Evolutionary conservation across 495 filamentous ascomycete genomes (phyloP), one percentile per base, ranked within the genome.

Genomic region (Podospora sp.): DNA sequence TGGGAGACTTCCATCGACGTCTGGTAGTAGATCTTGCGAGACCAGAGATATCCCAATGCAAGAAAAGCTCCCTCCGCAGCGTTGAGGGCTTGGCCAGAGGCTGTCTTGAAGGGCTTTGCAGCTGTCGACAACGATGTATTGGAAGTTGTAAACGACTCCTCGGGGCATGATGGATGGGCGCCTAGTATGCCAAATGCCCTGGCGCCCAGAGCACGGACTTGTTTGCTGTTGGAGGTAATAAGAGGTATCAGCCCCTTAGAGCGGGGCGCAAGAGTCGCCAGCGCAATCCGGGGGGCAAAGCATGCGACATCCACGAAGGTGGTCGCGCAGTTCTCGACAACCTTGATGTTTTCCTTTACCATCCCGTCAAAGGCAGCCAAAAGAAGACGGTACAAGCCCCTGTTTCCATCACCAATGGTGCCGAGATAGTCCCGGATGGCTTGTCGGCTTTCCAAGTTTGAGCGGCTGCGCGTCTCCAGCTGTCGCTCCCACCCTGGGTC

Each of bases 401-500:
- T 1, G 18, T 8, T 33, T 14, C 26, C 24, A 20, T 33, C 60
- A 11, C 65, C 53, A 11, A 65, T 71, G 9, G 65, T 63, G 16
- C 70, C 66, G 35, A 89, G 80, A 68, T 87, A 73, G 2, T 36
- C 14, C 4, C 82, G 86, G 12, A 97, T 80, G 1, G 82, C 81
- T 20, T 78, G 66, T 24, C 92, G 86, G 8, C 84, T 86, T 46
- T 81, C 75, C 51, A 87, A 82, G 72, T 92, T 88, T 6, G 88
- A 89, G 14, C 87, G 82, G 21, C 93, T 81, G 0, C 89, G 77
- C 16, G 87, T 83, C 70, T 92, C 91, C 4, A 97, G 78, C 75
- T 90, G 90, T 25, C 88, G 82, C 67, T 94, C 93, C 94, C 94
- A 97, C 59, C 94, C 91, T 63, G 89, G 86, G 68, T 96, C 89